Base-by-base conservation (phyloP, 2,329 filamentous ascomycete species). In the Nectriaceae sp. region DNA sequence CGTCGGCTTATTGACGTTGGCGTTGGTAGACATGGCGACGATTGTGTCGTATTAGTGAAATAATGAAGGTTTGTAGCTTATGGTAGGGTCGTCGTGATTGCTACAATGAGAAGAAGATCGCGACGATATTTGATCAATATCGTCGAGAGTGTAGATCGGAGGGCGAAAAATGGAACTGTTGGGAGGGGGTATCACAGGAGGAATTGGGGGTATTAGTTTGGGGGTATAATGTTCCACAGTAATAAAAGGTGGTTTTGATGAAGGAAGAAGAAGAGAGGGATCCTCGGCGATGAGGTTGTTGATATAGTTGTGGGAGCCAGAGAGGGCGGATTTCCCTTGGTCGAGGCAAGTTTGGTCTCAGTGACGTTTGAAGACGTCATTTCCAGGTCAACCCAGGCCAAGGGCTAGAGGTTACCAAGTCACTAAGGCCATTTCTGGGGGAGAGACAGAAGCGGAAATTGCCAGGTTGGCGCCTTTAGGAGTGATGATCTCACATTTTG, bases 1-100 rank as follows among this genome's bases (percentile, higher is more conserved):
- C 54, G 83, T 86, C 24, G 90, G 89, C 61, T 79, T 82, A 71
- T 94, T 92, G 65, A 93, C 87, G 56, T 70, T 70, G 57, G 60
- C 87, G 56, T 70, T 70, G 57, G 60, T 62, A 43, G 71, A 57
- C 70, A 72, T 73, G 60, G 40, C 62, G 60, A 8, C 21, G 42
- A 35, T 42, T 53, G 42, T 53, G 47, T 44, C 26, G 36, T 52
- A 54, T 59, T 52, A 58, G 50, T 10, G 16, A 8, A 18, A 39
- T 39, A 18, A 19, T 36, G 33, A 36, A 10, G 33, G 11, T 36
- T 36, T 6, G 19, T 8, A 19, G 8, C 8, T 5, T 21, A n/a
- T 39, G 21, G 19, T 21, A 39, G 19, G 10, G 19, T 39, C 18
- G 16, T 39, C 37, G 16, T 21, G 16, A 20, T 6, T 21, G 37